These are phyloP conservation scores for Musa itinerans DNA, from an alignment of 176 grass and related monocot genomes.

Conservation along the genomic window DNA sequence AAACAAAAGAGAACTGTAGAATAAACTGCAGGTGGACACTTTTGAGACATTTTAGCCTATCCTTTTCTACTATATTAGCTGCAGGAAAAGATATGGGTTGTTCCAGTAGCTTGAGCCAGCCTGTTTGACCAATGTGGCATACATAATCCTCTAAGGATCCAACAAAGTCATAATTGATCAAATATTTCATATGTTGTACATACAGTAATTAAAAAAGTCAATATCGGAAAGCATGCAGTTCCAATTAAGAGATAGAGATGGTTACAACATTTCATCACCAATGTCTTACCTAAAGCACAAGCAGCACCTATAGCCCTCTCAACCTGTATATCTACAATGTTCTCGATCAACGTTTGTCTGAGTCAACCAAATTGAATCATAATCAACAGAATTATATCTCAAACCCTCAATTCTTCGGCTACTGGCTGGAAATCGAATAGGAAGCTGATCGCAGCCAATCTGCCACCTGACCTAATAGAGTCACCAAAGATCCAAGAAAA, in stretches of 20 bases:
- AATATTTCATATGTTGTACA: slow-evolving; percentile 83
- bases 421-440: too few species aligned
- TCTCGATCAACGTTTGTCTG: too few species aligned
- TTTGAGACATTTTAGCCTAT: neutral
- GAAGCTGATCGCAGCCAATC: too few species aligned
- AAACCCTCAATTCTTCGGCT: too few species aligned
- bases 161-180: slow-evolving; percentile 86
- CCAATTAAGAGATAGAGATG: slow-evolving; percentile 1
- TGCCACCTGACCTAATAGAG: too few species aligned
- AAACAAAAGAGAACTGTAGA: neutral
- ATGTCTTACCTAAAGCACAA: too few species aligned
- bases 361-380: too few species aligned
- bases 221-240: neutral
- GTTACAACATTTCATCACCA: neutral
- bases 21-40: neutral
- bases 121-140: slow-evolving; percentile 68
- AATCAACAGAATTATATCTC: too few species aligned
- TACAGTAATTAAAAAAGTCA: slow-evolving; percentile 29
- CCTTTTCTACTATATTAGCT: neutral
- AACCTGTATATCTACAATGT: neutral
- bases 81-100: slow-evolving; percentile 61
- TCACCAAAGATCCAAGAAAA: too few species aligned
- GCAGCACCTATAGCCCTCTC: too few species aligned
- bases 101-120: slow-evolving; percentile 71
- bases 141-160: slow-evolving; percentile 79